A percentile compares a stretch with the other conserved stretches of the same genome.
phyloP scores from a whole-genome alignment of 495 filamentous ascomycete genomes.

The Pseudomonodictys pantanalensis region DNA sequence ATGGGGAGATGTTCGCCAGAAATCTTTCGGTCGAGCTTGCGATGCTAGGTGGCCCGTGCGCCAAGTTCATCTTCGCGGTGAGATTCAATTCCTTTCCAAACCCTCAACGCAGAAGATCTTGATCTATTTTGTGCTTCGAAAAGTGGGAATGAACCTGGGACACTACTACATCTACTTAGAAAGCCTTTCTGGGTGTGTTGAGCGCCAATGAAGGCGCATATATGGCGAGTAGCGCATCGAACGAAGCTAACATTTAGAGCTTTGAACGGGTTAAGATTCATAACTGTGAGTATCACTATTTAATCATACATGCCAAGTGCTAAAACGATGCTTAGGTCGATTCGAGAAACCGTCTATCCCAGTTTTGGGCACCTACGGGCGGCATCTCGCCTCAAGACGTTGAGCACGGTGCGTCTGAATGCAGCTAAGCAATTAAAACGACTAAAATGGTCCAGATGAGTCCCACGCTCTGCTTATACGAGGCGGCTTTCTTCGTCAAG shows the following conservation, averaged over 20 bases:
- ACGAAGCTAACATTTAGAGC: not conserved
- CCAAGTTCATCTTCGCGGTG: not conserved
- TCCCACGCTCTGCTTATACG: constrained; percentile 70
- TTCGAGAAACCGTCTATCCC: constrained; percentile 62
- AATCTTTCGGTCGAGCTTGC: not conserved
- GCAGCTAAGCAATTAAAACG: not conserved
- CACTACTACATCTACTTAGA: too few species aligned
- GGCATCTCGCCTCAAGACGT: constrained; percentile 60
- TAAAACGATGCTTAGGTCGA: constrained; percentile 46
- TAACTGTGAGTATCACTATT: constrained; percentile 3
- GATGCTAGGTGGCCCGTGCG: not conserved
- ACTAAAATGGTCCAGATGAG: constrained; percentile 46
- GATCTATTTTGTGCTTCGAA: too few species aligned
- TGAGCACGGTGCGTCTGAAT: constrained; percentile 39
- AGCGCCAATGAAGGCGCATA: constrained; percentile 20
- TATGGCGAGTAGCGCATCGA: constrained; percentile 4
- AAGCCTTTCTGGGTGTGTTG: not conserved
- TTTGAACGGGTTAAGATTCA: constrained; percentile 2
- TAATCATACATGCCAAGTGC: not conserved
- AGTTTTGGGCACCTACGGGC: constrained; percentile 73
- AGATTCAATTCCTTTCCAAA: not conserved
- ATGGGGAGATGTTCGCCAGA: constrained; percentile 3
- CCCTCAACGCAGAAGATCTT: not conserved
- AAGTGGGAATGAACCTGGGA: too few species aligned
- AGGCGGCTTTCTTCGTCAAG: constrained; percentile 72